Conservation (phyloP, 73 alveolate species). For the Paramecium sonneborni region DNA sequence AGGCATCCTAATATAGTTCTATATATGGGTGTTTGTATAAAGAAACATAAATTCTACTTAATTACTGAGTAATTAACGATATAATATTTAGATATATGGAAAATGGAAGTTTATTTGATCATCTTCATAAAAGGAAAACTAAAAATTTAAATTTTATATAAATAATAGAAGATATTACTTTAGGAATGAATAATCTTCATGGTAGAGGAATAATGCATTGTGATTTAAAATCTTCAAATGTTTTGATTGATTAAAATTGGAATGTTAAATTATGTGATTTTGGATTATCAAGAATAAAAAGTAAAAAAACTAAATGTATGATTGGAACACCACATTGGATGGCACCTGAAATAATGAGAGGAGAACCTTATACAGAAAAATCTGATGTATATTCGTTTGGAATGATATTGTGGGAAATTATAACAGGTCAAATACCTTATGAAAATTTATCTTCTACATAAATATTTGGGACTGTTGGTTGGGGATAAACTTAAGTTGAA, state of each 20-base stretch:
- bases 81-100: conserved; percentile 16
- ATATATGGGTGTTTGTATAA: conserved; percentile 90
- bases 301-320: conserved; percentile 59
- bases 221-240: conserved; percentile 91
- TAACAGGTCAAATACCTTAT: conserved; percentile 54
- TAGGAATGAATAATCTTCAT: conserved; percentile 92
- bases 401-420: conserved; percentile 78
- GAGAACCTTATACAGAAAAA: conserved; percentile 74
- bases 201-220: conserved; percentile 92
- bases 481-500: conserved; percentile 28
- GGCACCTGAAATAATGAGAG: conserved; percentile 93
- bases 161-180: conserved; percentile 90
- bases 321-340: conserved; percentile 84
- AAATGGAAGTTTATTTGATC: conserved; percentile 80
- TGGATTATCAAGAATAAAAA: conserved; percentile 86
- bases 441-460: conserved; percentile 13
- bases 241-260: conserved; percentile 88
- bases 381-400: conserved; percentile 91
- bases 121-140: conserved; percentile 72
- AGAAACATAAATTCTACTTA: conserved; percentile 83
- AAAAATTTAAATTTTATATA: conserved; percentile 67
- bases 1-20: conserved; percentile 95
- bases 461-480: conserved; percentile 58
- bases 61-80: conserved; percentile 78
- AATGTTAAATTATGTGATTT: conserved; percentile 94